Evolutionary conservation across 2,329 filamentous ascomycete species (phyloP), one percentile per base, ranked within the genome.

Genomic region (Trichophyton mentagrophytes): DNA sequence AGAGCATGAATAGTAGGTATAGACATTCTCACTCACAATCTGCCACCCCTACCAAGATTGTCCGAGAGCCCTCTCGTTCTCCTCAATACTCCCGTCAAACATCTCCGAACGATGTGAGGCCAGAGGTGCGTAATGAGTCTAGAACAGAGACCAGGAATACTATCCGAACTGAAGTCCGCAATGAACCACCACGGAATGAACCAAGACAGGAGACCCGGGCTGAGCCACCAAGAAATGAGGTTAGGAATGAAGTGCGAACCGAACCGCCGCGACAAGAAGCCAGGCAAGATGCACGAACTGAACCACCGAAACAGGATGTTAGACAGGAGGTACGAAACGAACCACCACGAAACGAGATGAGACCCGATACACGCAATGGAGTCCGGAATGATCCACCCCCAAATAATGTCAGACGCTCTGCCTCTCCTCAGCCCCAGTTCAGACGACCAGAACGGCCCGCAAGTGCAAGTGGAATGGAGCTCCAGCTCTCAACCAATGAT

Each of bases 401-500:
- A 38, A 55, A 55, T 36, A 27, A 55, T 40, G 27, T 69, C 27
- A 73, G 75, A 33, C 73, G 79, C 59, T 76, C 76, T 20, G 76
- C 74, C 5, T 82, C 79, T n/a, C 80, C 80, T 17, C 76, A 80
- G 60, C 80, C 79, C 5, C 76, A 78, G 56, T 81, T 79, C 68
- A 69, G 76, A 57, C 75, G 77, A 55, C 76, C 78, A 61, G 72
- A 77, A 44, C 76, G 80, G 20, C 80, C 79, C 33, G 72, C 72
- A 3, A 82, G 79, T 66, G 68, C 74, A 25, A 70, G 71, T 33
- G 76, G 82, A 17, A 88, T 88, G 84, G 82, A 86, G 42, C 78
- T 89, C 61, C 86, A 89, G 72, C 77, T 89, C 36, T 84, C 78
- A n/a, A 72, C 72, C 22, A 71, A 68, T 11, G 77, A 76, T 6